A percentile compares a stretch with the other conserved stretches of the same genome.
Conservation (phyloP, 129 eudicot species). For the Apium graveolens region DNA sequence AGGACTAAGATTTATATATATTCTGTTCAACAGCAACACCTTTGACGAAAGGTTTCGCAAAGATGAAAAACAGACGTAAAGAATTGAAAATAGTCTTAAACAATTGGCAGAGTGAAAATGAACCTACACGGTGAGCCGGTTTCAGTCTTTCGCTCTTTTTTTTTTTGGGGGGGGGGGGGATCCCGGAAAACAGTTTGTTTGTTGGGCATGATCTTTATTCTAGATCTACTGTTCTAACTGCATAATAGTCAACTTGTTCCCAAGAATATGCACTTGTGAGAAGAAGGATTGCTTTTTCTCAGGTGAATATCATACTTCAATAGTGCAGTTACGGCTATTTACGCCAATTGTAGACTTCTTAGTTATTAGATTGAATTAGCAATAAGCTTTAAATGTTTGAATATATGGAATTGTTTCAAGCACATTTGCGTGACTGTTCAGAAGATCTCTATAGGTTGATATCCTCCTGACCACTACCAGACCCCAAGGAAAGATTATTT, state of each 20-base stretch:
- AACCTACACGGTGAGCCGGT: background rate
- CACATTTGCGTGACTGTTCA: background rate
- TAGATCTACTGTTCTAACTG: no score
- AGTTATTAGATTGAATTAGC: background rate
- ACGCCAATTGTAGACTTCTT: background rate
- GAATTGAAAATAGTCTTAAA: background rate
- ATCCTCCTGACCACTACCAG: constrained; percentile 2
- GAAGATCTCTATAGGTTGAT: background rate
- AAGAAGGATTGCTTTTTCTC: background rate
- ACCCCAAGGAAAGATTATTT: background rate
- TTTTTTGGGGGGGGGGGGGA: no score
- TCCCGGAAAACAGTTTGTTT: no score
- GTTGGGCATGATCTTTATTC: no score
- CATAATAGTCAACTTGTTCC: background rate
- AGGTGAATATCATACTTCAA: background rate
- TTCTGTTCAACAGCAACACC: background rate
- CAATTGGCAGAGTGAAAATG: background rate
- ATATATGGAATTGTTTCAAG: background rate
- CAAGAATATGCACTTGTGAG: background rate
- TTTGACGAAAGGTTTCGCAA: background rate
- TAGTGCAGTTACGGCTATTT: background rate
- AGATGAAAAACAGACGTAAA: background rate
- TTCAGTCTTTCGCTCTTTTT: background rate
- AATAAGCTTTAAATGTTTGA: background rate
- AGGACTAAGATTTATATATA: background rate